A percentile compares a stretch with the other conserved stretches of the same genome.
These are phyloP conservation scores for Neurospora sublineolata DNA, from an alignment of 495 filamentous ascomycete genomes.

Conservation along the genomic window DNA sequence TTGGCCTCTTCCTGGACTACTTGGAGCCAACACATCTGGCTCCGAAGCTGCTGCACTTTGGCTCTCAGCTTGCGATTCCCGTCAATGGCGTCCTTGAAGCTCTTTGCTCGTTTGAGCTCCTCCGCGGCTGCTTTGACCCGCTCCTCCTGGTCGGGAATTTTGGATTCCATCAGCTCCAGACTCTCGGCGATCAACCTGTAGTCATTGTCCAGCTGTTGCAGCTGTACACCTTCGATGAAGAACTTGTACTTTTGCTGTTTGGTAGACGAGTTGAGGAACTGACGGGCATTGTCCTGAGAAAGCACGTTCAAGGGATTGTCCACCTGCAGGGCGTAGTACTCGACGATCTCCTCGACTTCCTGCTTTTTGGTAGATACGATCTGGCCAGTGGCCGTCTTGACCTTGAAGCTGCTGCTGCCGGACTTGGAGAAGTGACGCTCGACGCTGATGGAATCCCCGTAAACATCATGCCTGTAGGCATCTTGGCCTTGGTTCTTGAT, in stretches of 20 bases:
- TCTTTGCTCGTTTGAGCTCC: conserved; percentile 28
- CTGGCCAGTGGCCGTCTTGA: conserved; percentile 63
- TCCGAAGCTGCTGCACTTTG: conserved; percentile 37
- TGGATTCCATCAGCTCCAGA: conserved; percentile 34
- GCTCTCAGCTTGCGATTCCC: conserved; percentile 45
- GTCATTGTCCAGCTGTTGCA: conserved; percentile 85
- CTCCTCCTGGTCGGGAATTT: conserved; percentile 43
- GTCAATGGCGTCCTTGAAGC: conserved; percentile 43
- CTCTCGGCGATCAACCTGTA: conserved; percentile 61
- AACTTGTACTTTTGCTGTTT: conserved; percentile 87
- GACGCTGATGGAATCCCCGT: conserved; percentile 75
- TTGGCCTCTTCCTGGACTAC: conserved; percentile 38
- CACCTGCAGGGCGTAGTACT: conserved; percentile 86
- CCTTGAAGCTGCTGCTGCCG: conserved; percentile 73
- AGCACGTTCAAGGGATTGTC: conserved; percentile 98
- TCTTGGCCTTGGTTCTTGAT: conserved; percentile 83
- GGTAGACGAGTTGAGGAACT: conserved; percentile 79
- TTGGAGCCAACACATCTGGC: conserved; percentile 63
- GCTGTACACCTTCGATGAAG: conserved; percentile 88
- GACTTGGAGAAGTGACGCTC: conserved; percentile 75
- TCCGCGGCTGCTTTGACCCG: conserved; percentile 45
- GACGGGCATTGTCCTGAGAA: conserved; percentile 87
- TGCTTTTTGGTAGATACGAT: conserved; percentile 70
- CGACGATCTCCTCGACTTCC: conserved; percentile 87
- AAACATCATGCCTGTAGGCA: conserved; percentile 72